A percentile compares a stretch with the other conserved stretches of the same genome.
Conservation (phyloP, 1,284 basidiomycete species). For the Microbotryum saponariae region DNA sequence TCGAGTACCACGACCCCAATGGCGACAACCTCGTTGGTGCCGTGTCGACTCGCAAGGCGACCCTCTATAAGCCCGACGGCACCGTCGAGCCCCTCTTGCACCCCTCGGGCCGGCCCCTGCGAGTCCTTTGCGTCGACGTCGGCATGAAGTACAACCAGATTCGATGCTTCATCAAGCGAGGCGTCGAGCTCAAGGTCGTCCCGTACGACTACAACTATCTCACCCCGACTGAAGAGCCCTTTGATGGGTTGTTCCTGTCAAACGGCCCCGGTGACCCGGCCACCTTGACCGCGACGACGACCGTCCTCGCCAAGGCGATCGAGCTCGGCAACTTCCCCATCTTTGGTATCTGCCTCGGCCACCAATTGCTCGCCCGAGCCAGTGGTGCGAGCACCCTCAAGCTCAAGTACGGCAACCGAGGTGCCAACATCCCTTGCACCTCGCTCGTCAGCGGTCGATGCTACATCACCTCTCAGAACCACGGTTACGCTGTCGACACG, state of each 20-base stretch:
- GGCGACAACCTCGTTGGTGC: slow-evolving; percentile 79
- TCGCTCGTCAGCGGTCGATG: slow-evolving; percentile 88
- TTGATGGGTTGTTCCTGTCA: slow-evolving; percentile 92
- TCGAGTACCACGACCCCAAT: slow-evolving; percentile 86
- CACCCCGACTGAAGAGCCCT: slow-evolving; percentile 62
- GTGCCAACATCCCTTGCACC: slow-evolving; percentile 97
- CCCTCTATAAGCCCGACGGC: slow-evolving; percentile 59
- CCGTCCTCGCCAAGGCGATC: slow-evolving; percentile 64
- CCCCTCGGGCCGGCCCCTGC: slow-evolving; percentile 68
- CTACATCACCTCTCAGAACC: slow-evolving; percentile 99
- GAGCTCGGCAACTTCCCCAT: slow-evolving; percentile 70
- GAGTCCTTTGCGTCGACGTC: slow-evolving; percentile 87
- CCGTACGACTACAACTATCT: slow-evolving; percentile 96
- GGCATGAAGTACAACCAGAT: slow-evolving; percentile 99
- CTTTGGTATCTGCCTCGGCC: slow-evolving; percentile 98
- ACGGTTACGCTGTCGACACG: slow-evolving; percentile 92
- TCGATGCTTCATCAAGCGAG: slow-evolving; percentile 86
- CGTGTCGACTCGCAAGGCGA: slow-evolving; percentile 67
- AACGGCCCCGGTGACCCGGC: slow-evolving; percentile 98
- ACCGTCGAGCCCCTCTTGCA: slow-evolving; percentile 55
- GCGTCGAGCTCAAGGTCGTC: slow-evolving; percentile 92
- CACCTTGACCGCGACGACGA: slow-evolving; percentile 60
- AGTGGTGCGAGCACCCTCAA: slow-evolving; percentile 90
- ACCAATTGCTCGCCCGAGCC: slow-evolving; percentile 92
- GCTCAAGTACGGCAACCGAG: slow-evolving; percentile 99